Conservation (phyloP, 495 filamentous ascomycete genomes). For the Cladorrhinum samala region DNA sequence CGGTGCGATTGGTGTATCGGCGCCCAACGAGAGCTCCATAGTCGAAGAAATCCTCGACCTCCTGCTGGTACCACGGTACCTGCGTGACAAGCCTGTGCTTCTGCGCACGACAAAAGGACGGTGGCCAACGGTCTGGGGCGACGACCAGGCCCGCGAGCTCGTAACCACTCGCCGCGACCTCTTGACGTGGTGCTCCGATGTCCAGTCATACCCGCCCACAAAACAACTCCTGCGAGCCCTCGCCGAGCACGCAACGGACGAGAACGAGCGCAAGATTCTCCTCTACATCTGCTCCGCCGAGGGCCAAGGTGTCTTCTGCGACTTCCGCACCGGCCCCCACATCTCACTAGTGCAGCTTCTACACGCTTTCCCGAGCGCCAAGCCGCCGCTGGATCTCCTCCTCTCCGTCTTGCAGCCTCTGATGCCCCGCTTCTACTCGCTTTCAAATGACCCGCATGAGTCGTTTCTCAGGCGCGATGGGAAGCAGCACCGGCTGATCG, state of each 20-base stretch:
- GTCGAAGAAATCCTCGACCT: constrained; percentile 81
- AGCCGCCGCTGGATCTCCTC: constrained; percentile 75
- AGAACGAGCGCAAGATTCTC: constrained; percentile 81
- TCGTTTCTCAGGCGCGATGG: constrained; percentile 62
- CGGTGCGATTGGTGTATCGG: constrained; percentile 87
- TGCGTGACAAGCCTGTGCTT: constrained; percentile 74
- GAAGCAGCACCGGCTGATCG: constrained; percentile 74
- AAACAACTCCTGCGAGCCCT: constrained; percentile 82
- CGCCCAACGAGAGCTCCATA: constrained; percentile 69
- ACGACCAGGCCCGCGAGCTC: constrained; percentile 76
- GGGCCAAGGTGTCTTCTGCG: constrained; percentile 90
- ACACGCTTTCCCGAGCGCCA: constrained; percentile 83
- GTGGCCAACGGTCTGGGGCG: constrained; percentile 98
- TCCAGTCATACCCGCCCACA: constrained; percentile 86
- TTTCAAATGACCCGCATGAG: constrained; percentile 90
- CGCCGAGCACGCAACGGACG: constrained; percentile 74
- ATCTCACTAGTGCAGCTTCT: constrained; percentile 79
- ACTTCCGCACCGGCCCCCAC: constrained; percentile 84
- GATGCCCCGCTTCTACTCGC: constrained; percentile 97
- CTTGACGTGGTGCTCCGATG: constrained; percentile 89
- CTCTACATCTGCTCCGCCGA: constrained; percentile 80
- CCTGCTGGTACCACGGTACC: constrained; percentile 65
- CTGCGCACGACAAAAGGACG: constrained; percentile 73
- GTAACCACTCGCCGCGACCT: constrained; percentile 85
- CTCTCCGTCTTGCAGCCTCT: constrained; percentile 74